Evolutionary conservation across 352 stramenopile genomes (phyloP).

Genomic region (Paralagenidium karlingii): DNA sequence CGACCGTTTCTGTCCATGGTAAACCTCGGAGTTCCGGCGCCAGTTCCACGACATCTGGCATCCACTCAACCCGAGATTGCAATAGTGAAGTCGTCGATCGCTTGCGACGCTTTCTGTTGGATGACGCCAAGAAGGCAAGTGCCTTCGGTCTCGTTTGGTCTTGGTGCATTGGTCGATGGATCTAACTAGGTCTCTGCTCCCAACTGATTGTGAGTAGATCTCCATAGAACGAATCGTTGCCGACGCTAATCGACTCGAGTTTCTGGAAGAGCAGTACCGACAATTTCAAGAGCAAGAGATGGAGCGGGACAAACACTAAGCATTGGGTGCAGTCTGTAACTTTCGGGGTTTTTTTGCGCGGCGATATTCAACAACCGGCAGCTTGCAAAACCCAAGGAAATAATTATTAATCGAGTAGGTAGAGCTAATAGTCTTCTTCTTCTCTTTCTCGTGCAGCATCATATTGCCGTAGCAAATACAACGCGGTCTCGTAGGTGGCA

Average conservation of each 20-base stretch:
- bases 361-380: too few relatives aligned
- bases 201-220: conserved; percentile 24
- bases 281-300: conserved; percentile 10
- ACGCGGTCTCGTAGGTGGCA: conserved; percentile 71
- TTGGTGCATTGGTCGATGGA: not conserved
- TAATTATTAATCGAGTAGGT: too few relatives aligned
- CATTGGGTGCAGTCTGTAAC: too few relatives aligned
- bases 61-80: too few relatives aligned
- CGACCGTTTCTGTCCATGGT: not conserved
- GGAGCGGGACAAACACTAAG: too few relatives aligned
- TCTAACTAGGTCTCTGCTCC: conserved; percentile 1
- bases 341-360: too few relatives aligned
- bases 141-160: not conserved
- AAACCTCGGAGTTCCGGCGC: conserved; percentile 3
- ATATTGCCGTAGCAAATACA: too few relatives aligned
- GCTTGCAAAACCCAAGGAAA: too few relatives aligned
- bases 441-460: too few relatives aligned
- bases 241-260: conserved; percentile 58
- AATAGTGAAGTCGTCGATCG: conserved; percentile 55
- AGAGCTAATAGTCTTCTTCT: too few relatives aligned
- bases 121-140: conserved; percentile 55
- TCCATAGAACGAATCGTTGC: conserved; percentile 69
- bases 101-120: conserved; percentile 43
- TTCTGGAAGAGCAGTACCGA: conserved; percentile 49
- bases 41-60: too few relatives aligned